These are phyloP conservation scores for Fusarium fujikuroi DNA, from an alignment of 2,329 filamentous ascomycete genomes.

Conservation along the genomic window DNA sequence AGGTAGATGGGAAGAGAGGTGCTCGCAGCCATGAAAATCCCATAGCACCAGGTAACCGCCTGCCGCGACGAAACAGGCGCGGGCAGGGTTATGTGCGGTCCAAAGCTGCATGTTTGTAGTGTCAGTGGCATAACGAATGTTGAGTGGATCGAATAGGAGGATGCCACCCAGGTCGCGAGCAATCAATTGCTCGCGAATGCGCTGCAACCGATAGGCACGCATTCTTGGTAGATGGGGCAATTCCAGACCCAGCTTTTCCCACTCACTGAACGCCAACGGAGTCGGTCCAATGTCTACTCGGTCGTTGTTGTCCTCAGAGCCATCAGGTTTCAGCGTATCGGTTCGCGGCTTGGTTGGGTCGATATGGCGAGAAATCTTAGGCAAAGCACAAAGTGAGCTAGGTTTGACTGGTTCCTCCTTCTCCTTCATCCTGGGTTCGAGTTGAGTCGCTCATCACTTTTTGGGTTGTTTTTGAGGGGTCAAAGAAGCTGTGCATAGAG, in stretches of 20 bases:
- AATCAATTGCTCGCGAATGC: background rate
- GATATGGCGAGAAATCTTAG: background rate
- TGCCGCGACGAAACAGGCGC: background rate
- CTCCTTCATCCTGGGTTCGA: background rate
- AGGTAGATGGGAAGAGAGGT: background rate
- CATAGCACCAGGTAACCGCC: background rate
- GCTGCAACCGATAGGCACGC: background rate
- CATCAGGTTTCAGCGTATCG: background rate
- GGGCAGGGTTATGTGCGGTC: background rate
- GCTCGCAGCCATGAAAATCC: background rate
- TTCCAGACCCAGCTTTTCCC: background rate
- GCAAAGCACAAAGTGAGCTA: no score
- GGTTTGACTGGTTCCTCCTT: fast-evolving
- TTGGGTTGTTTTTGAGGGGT: fast-evolving
- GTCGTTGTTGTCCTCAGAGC: background rate
- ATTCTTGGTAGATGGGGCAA: background rate
- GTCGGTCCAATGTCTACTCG: background rate
- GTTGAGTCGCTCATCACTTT: fast-evolving
- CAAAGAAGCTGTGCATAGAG: fast-evolving
- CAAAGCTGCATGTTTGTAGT: background rate
- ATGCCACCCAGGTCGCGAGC: background rate
- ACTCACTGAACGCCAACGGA: background rate
- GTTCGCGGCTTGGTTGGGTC: background rate
- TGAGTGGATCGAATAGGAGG: background rate
- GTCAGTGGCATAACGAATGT: background rate